phyloP scores from a whole-genome alignment of 139 green algal species.

The Pleodorina starrii region DNA sequence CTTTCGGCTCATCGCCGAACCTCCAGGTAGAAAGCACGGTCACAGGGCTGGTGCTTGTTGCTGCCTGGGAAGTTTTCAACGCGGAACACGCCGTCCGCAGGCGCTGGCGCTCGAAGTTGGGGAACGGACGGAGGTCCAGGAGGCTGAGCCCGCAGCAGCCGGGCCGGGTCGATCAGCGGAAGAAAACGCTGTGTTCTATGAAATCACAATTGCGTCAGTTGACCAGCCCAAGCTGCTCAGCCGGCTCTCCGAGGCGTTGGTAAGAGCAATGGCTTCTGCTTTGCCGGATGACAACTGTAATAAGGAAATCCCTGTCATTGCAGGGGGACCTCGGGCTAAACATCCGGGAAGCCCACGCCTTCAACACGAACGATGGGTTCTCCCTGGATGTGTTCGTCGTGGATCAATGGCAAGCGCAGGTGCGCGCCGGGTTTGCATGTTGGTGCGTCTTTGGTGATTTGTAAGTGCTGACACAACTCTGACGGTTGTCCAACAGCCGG shows the following conservation, averaged over 20 bases:
- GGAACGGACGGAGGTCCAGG: conserved; percentile 53
- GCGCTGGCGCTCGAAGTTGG: conserved; percentile 82
- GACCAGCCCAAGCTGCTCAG: conserved; percentile 95
- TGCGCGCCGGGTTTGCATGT: conserved; percentile 53
- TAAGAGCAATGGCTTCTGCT: conserved; percentile 57
- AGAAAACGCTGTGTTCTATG: conserved; percentile 81
- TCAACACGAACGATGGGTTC: conserved; percentile 96
- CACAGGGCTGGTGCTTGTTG: neutral
- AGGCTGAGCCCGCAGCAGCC: conserved; percentile 21
- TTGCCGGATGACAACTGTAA: no score
- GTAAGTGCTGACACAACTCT: neutral
- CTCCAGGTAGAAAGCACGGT: conserved; percentile 72
- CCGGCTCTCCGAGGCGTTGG: conserved; percentile 88
- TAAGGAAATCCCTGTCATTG: neutral
- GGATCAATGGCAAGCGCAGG: conserved; percentile 66
- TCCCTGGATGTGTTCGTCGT: conserved; percentile 98
- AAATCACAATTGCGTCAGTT: conserved; percentile 92
- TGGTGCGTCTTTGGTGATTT: neutral
- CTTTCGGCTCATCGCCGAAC: conserved; percentile 94
- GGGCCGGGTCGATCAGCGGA: neutral
- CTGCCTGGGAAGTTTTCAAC: neutral
- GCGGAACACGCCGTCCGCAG: conserved; percentile 51
- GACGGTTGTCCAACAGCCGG: no score
- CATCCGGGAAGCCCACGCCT: conserved; percentile 98
- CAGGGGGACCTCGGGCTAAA: conserved; percentile 96